phyloP scores from a whole-genome alignment of 2,329 filamentous ascomycete genomes.

The Passalora sequoiae region DNA sequence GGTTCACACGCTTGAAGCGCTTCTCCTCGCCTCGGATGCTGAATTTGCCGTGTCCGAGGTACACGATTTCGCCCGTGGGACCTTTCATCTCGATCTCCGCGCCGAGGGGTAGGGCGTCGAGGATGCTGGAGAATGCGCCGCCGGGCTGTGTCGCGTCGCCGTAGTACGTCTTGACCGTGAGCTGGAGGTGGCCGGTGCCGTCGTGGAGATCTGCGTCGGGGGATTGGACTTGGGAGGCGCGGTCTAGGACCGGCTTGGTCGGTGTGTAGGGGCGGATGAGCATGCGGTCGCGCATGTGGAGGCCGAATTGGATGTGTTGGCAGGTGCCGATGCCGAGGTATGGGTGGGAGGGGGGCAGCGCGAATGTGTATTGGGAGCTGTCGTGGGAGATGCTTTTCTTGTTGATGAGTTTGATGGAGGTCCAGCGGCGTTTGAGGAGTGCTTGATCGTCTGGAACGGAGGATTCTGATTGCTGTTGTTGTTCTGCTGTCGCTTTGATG shows the following conservation, averaged over 20 bases:
- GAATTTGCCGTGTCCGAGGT: slow-evolving; percentile 46
- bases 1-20: slow-evolving; percentile 42
- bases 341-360: slow-evolving; percentile 37
- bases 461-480: slow-evolving; percentile 36
- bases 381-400: slow-evolving; percentile 42
- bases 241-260: slow-evolving; percentile 40
- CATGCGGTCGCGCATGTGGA: slow-evolving; percentile 50
- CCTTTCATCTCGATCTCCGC: slow-evolving; percentile 51
- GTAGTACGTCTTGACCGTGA: slow-evolving; percentile 51
- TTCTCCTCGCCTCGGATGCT: slow-evolving; percentile 40
- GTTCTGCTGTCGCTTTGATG: slow-evolving; percentile 44
- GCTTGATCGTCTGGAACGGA: slow-evolving; percentile 32
- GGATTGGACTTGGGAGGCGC: slow-evolving; percentile 26
- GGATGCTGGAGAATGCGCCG: slow-evolving; percentile 51
- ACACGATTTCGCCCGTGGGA: slow-evolving; percentile 48
- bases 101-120: slow-evolving; percentile 47
- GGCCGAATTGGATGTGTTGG: slow-evolving; percentile 51
- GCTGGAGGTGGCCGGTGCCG: slow-evolving; percentile 43
- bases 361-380: slow-evolving; percentile 45
- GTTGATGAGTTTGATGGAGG: slow-evolving; percentile 40
- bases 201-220: slow-evolving; percentile 12
- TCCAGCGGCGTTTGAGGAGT: slow-evolving; percentile 45
- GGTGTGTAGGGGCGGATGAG: slow-evolving; percentile 49
- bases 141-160: slow-evolving; percentile 45
- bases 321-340: slow-evolving; percentile 47